Percentiles rank a stretch among this genome's conserved stretches.
These are phyloP conservation scores for Wakefieldia striispora DNA, from an alignment of 768 basidiomycete species.

Conservation along the genomic window DNA sequence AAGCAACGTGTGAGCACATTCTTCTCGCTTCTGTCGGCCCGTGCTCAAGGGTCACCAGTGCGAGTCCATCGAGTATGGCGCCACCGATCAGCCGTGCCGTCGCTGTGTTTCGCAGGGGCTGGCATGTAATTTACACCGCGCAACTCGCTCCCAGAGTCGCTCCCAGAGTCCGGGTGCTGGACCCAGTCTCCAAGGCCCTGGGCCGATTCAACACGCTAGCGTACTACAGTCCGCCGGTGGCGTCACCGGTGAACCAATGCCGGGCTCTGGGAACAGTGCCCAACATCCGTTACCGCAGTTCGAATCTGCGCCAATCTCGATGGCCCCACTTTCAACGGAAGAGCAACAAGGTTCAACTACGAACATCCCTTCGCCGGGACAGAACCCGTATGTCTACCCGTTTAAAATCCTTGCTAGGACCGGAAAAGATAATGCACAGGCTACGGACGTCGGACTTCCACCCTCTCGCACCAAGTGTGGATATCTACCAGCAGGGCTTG, in stretches of 20 bases:
- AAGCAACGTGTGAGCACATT: constrained; percentile 17
- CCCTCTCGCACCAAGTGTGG: background rate
- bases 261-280: background rate
- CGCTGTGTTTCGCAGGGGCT: constrained; percentile 17
- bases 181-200: constrained; percentile 8
- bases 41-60: constrained; percentile 17
- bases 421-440: constrained; percentile 5
- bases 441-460: background rate
- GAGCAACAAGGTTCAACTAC: constrained; percentile 6
- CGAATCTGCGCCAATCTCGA: background rate
- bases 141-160: constrained; percentile 22
- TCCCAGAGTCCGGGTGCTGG: constrained; percentile 23
- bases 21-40: background rate
- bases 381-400: constrained; percentile 12
- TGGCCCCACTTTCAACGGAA: constrained; percentile 2
- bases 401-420: background rate
- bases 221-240: constrained; percentile 5
- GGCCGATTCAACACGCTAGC: constrained; percentile 1
- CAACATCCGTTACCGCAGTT: constrained; percentile 8
- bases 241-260: constrained; percentile 5
- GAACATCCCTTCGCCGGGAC: background rate
- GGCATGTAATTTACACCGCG: constrained; percentile 13
- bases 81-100: constrained; percentile 17
- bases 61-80: constrained; percentile 14
- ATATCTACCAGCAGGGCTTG: constrained; percentile 11